Base-by-base conservation (phyloP, 1,284 basidiomycete species). In the Cutaneotrichosporon cavernicola region DNA sequence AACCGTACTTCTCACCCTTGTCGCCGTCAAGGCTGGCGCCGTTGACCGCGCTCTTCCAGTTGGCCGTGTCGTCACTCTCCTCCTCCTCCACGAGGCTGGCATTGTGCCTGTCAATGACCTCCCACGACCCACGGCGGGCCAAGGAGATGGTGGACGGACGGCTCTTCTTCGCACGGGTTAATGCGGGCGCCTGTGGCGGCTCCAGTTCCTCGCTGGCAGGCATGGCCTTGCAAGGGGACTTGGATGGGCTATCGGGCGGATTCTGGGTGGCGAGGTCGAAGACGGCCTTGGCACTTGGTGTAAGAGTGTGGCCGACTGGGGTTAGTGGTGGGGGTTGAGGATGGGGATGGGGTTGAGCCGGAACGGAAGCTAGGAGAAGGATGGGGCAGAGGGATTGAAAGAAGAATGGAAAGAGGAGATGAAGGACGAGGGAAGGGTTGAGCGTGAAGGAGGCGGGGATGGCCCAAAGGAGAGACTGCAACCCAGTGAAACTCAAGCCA, bases 31-130 rank as follows among this genome's bases (percentile, higher is more conserved):
- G 60, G 4, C 63, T 31, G 49, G 72, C 69, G 16, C 78, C 78
- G 60, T 80, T 80, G 5, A 61, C 69, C 0, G 78, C 74, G 22
- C 69, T 72, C 65, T 80, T 80, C 78, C 78, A 80, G 11, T 30
- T 30, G 3, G 30, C 16, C 50, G 58, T 43, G 34, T 40, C n/a
- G 13, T 56, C 40, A 9, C 31, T 36, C 26, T 57, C 67, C 8
- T 61, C 59, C 11, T 65, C 67, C 8, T 61, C 59, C 14, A 63
- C 36, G 2, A 80, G 51, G 58, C 76, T 77, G 14, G 78, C 75
- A 31, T 70, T 71, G 34, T 69, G 71, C 6, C 68, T 69, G 0
- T 71, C 72, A 1, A 80, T 63, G 2, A 78, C 70, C 53, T 77
- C 74, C 78, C 78, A 80, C 0, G 65, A 61, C n/a, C 38, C 51